A percentile compares a stretch with the other conserved stretches of the same genome.
phyloP scores from a whole-genome alignment of 371 early-diverging fungal genomes.

The Nematocida parisii region DNA sequence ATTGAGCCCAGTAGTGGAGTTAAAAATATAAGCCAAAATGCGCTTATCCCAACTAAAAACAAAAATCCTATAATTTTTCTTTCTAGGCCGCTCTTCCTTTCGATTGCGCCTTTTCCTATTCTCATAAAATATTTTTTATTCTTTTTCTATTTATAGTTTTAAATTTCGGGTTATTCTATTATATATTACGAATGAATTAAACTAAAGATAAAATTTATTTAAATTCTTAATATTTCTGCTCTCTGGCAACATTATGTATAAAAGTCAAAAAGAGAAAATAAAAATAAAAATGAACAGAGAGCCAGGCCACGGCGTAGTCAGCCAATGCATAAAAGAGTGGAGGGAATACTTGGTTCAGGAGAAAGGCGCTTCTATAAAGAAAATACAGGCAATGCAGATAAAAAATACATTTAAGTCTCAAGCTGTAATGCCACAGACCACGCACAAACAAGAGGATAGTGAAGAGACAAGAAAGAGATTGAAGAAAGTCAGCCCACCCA shows the following conservation, averaged over 20 bases:
- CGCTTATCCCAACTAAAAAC: slow-evolving; percentile 19
- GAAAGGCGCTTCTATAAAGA: neutral
- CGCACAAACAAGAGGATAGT: neutral
- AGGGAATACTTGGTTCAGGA: slow-evolving; percentile 10
- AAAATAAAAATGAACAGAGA: neutral
- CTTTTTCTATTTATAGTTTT: neutral
- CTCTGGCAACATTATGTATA: neutral
- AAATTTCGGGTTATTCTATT: neutral
- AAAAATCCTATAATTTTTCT: slow-evolving; percentile 44
- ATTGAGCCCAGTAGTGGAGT: slow-evolving; percentile 28
- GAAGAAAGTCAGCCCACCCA: neutral
- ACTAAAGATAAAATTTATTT: too few species aligned
- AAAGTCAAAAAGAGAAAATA: slow-evolving; percentile 13
- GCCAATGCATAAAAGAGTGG: slow-evolving; percentile 3
- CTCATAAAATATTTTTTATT: slow-evolving; percentile 43
- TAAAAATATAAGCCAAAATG: slow-evolving; percentile 44
- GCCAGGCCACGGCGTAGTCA: neutral
- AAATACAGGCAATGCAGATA: slow-evolving; percentile 6
- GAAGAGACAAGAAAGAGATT: neutral
- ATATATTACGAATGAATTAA: too few species aligned
- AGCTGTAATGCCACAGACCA: neutral
- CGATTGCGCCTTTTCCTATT: slow-evolving; percentile 53
- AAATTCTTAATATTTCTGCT: neutral
- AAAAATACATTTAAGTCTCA: neutral
- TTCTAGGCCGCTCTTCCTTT: slow-evolving; percentile 39